Base-by-base conservation (phyloP, 2,329 filamentous ascomycete genomes). In the Ophiostoma perfectum region DNA sequence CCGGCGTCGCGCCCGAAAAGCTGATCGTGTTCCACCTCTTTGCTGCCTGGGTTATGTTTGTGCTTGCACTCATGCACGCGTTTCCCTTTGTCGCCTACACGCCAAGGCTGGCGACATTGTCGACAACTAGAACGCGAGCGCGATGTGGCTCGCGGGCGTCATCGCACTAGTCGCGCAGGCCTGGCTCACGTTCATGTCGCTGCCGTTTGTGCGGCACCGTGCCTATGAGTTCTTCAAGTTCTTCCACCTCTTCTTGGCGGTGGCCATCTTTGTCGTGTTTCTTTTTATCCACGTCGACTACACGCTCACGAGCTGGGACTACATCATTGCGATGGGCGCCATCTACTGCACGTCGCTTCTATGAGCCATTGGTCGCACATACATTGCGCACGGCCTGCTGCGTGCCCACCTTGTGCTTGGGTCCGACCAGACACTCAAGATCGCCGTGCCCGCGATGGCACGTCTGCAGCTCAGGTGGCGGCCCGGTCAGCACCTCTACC, bases 201-300 rank as follows among this genome's bases (percentile, higher is more conserved):
- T 84, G 42, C 78, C 80, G 81, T 85, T 72, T 71, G 77, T 70
- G 27, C 14, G 84, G 4, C 82, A 83, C 66, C 78, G 81, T 0
- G 82, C 77, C 71, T 88, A 88, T 73, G 86, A 88, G 71, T 84
- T 86, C 73, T 88, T 88, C 81, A 88, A 88, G 72, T 79, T 78
- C 3, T 81, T 82, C 0, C 86, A 88, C n/a, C n/a, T n/a, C 72
- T 80, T 83, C 70, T 68, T 84, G 27, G 80, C 81, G 3, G 84
- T 81, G 0, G 71, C 84, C 3, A 72, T 86, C 1, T 88, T 88
- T 72, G 76, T 87, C 18, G 65, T 87, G 8, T 85, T 86, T 73
- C 83, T 88, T 75, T 88, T 88, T 76, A 78, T 86, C 66, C 86
- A 88, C 75, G 87, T 85, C 73, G 81, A 84, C 73, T 83, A 81